Percentiles rank a stretch among this genome's conserved stretches.
These are phyloP conservation scores for Pyrenochaeta sp. DNA, from an alignment of 2,329 filamentous ascomycete genomes.

Conservation along the genomic window DNA sequence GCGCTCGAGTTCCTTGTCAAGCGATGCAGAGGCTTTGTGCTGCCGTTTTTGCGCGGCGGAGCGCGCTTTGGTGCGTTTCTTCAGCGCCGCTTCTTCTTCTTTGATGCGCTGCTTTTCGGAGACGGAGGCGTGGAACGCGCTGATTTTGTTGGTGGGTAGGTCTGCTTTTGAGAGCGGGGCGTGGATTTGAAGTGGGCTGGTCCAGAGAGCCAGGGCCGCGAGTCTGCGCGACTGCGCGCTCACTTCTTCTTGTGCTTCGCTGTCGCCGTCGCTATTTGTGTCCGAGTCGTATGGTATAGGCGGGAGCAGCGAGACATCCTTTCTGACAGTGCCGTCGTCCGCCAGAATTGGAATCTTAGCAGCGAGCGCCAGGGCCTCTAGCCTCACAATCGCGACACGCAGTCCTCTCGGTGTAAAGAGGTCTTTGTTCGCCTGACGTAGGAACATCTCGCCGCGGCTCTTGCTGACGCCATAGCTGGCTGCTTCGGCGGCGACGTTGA, in stretches of 20 bases:
- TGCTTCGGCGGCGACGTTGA: constrained; percentile 1
- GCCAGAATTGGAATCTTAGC: constrained; percentile 5
- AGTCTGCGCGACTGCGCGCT: constrained; percentile 2
- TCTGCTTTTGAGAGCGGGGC: background rate
- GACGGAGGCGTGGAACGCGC: constrained; percentile 1
- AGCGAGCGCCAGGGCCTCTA: constrained; percentile 6
- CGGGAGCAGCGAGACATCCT: background rate
- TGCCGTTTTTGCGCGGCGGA: background rate
- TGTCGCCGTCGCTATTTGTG: no score
- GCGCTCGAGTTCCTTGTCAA: constrained; percentile 4
- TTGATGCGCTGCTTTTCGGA: constrained; percentile 6
- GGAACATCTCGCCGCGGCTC: constrained; percentile 1
- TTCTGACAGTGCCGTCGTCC: constrained; percentile 3
- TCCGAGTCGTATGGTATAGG: no score
- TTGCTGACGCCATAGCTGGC: constrained; percentile 3
- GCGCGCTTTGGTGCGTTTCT: constrained; percentile 2
- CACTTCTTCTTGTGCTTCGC: background rate
- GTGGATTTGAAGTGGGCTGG: constrained; percentile 1
- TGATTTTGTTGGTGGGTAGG: background rate
- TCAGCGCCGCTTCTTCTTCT: constrained; percentile 2
- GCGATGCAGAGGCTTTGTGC: background rate
- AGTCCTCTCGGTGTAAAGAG: constrained; percentile 5
- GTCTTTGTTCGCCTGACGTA: constrained; percentile 4
- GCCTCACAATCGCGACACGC: constrained; percentile 5
- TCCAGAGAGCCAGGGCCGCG: constrained; percentile 1